Evolutionary conservation across 1,139 yeast genomes (phyloP), one percentile per base, ranked within the genome.

Genomic region (Geotrichum bryndzae): DNA sequence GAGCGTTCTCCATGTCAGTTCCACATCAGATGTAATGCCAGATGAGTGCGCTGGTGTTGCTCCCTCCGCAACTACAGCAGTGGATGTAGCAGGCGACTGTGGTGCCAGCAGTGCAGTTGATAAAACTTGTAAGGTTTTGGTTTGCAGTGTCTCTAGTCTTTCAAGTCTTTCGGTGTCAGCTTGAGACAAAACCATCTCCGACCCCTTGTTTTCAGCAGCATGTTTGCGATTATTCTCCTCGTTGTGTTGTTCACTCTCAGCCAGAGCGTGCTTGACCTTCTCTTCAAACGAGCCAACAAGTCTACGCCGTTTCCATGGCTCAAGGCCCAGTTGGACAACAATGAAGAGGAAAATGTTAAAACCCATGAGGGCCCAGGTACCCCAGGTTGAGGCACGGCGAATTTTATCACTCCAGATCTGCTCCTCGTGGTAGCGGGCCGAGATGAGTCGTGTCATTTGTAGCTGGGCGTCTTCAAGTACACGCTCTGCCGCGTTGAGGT

Each of bases 341-440:
- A 91, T 70, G 68, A 95, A 91, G 52, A 95, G 74, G 22, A 88
- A 64, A 25, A 94, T 82, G 75, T 95, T 95, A 67, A 91, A 82
- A 0, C 92, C 95, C 96, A 91, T 91, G 58, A 95, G 80, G 0
- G 87, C 78, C 82, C 96, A 86, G 0, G 99, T 94, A 0, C 98
- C 99, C 96, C 97, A 95, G 0, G 99, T 92, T 10, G 97, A 90
- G 1, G 96, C 91, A 65, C 95, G 81, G 66, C 99, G 79, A 64
- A 94, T 94, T 73, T 92, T 92, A 74, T 95, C 99, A 3, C 97
- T 90, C 99, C 99, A 95, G 3, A 94, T 86, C 74, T 95, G 99
- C 70, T 95, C 99, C 71, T 95, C 99, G 66, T 94, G 97, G 70
- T 95, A 95, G 67, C 98, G 77, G 1, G 94, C 85, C 68, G 92